Conservation (phyloP, 2,329 filamentous ascomycete species). For the Microdochium paspali region DNA sequence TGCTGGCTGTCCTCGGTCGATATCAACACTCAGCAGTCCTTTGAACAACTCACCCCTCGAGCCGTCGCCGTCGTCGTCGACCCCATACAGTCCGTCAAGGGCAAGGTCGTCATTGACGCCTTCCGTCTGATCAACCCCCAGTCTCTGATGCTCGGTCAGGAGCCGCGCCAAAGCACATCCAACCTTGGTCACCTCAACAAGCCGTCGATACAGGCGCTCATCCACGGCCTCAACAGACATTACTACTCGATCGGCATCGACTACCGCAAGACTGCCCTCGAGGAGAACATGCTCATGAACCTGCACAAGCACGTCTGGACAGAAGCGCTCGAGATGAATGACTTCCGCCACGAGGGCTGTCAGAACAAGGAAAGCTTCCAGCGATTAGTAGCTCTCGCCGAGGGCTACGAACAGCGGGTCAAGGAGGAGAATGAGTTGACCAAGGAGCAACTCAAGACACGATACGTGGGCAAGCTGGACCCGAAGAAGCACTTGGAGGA, state of each 20-base stretch:
- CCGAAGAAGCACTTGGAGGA: constrained; percentile 99
- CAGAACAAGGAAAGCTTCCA: constrained; percentile 84
- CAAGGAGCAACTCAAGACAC: constrained; percentile 95
- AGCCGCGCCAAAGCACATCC: constrained; percentile 93
- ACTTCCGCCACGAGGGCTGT: constrained; percentile 77
- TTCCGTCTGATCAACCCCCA: constrained; percentile 98
- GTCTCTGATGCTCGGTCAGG: constrained; percentile 94
- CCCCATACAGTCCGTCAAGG: constrained; percentile 98
- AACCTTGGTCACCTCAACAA: constrained; percentile 98
- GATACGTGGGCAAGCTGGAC: constrained; percentile 97
- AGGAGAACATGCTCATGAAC: constrained; percentile 99
- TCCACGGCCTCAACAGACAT: constrained; percentile 94
- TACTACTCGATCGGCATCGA: constrained; percentile 99
- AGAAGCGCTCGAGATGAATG: constrained; percentile 91
- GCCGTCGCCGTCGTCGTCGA: constrained; percentile 97
- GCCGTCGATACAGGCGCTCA: constrained; percentile 97
- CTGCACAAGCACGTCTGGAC: constrained; percentile 99
- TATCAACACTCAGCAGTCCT: constrained; percentile 99
- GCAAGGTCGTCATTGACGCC: constrained; percentile 98
- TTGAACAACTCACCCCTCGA: constrained; percentile 93
- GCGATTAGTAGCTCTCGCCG: constrained; percentile 78
- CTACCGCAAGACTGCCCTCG: constrained; percentile 92
- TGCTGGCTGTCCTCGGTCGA: constrained; percentile 99
- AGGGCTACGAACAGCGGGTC: constrained; percentile 96
- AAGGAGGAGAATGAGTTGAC: constrained; percentile 97